Evolutionary conservation across 2,329 filamentous ascomycete genomes (phyloP).

Genomic region (Colletotrichum chrysophilum): DNA sequence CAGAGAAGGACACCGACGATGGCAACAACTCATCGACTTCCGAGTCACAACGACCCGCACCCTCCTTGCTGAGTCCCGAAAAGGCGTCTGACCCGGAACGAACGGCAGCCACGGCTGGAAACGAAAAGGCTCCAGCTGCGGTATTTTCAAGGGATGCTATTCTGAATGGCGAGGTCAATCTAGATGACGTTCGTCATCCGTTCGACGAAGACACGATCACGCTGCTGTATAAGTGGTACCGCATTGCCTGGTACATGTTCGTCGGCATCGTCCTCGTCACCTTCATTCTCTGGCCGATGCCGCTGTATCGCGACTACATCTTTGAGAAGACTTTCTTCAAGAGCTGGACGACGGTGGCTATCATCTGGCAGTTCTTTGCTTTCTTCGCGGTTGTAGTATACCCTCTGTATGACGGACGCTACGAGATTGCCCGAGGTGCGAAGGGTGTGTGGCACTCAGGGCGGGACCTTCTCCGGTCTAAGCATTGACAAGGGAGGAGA

Average conservation of each 20-base stretch:
- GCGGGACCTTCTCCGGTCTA: neutral
- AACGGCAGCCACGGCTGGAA: neutral
- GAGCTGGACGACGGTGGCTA: constrained; percentile 54
- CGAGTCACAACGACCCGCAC: neutral
- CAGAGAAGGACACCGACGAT: neutral
- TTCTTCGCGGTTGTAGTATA: neutral
- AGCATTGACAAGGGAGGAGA: neutral
- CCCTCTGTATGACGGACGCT: neutral
- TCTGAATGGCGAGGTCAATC: neutral
- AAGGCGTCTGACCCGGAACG: neutral
- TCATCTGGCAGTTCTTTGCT: constrained; percentile 46
- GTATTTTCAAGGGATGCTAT: neutral
- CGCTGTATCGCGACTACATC: constrained; percentile 59
- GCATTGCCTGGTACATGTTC: neutral
- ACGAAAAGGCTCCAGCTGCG: neutral
- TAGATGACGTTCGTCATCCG: neutral
- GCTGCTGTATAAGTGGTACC: neutral
- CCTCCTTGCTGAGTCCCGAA: neutral
- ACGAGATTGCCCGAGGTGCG: neutral
- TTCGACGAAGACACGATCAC: neutral
- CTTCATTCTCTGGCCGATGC: constrained; percentile 51
- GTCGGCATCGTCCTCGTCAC: neutral
- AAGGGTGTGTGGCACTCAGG: neutral
- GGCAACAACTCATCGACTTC: neutral
- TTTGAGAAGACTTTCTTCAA: constrained; percentile 53